Evolutionary conservation across 805 yeast genomes (phyloP).

Genomic region (Starmerella potacharoeniae): DNA sequence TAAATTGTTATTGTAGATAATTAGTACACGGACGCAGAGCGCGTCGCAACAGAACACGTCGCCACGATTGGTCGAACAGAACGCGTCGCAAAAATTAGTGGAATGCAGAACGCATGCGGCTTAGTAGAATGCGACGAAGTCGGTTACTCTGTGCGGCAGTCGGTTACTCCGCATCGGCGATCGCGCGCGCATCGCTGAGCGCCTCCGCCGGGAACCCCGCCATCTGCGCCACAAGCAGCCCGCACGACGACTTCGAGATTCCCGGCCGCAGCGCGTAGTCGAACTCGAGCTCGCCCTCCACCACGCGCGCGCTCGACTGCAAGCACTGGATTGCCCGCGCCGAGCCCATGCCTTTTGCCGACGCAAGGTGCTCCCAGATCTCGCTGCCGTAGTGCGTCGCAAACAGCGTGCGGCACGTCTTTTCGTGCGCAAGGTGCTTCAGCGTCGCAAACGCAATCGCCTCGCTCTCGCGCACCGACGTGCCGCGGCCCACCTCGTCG

Average conservation of each 20-base stretch:
- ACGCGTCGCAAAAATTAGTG: too few relatives aligned
- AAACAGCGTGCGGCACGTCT: constrained; percentile 64
- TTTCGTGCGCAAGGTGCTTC: constrained; percentile 40
- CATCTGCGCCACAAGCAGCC: constrained; percentile 58
- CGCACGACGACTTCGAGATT: constrained; percentile 63
- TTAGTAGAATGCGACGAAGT: too few relatives aligned
- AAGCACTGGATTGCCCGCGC: constrained; percentile 7
- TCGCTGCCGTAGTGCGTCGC: constrained; percentile 77
- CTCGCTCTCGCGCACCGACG: constrained; percentile 72
- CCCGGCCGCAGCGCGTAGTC: constrained; percentile 50
- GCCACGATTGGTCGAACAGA: too few relatives aligned
- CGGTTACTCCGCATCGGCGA: constrained; percentile 8
- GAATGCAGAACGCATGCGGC: too few relatives aligned
- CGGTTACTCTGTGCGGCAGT: too few relatives aligned
- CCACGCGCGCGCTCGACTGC: constrained; percentile 13
- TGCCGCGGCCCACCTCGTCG: constrained; percentile 87
- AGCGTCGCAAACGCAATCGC: constrained; percentile 75
- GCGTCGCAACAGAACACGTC: too few relatives aligned
- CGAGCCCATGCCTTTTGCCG: constrained; percentile 14
- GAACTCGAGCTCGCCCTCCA: constrained; percentile 29
- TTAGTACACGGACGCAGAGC: too few relatives aligned
- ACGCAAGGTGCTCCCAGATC: constrained; percentile 33
- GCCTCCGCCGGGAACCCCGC: constrained; percentile 69
- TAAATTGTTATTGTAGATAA: too few relatives aligned
- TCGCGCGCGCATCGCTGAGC: constrained; percentile 39